Evolutionary conservation across 2,329 filamentous ascomycete genomes (phyloP).

Genomic region (Colletotrichum limetticola): DNA sequence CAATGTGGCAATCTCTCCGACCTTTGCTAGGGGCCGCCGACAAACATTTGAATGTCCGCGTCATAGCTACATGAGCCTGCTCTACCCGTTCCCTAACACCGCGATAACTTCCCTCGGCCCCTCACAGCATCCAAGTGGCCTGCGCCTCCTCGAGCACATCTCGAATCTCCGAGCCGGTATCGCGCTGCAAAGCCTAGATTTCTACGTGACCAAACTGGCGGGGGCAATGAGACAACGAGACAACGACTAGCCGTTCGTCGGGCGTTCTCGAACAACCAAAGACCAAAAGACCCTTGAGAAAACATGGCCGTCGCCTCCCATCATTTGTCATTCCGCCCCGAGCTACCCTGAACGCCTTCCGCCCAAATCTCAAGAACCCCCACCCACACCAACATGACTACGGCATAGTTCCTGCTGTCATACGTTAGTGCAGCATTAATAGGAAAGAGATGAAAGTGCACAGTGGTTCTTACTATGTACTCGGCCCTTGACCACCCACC

Average conservation of each 20-base stretch:
- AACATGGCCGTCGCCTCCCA: not conserved
- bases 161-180: not conserved
- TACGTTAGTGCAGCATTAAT: conserved; percentile 20
- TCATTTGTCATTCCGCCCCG: conserved; percentile 16
- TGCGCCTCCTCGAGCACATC: not conserved
- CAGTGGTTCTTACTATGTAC: conserved; percentile 20
- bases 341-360: not conserved
- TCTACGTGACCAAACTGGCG: not conserved
- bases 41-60: conserved; percentile 17
- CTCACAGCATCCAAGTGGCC: not conserved
- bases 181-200: not conserved
- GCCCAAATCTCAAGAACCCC: not conserved
- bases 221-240: not conserved
- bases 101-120: not conserved
- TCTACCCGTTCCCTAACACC: not conserved
- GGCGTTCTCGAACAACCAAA: not conserved
- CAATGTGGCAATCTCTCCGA: conserved; percentile 6
- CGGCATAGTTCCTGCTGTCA: conserved; percentile 22
- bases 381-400: not conserved
- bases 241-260: not conserved
- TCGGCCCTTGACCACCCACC: conserved; percentile 2
- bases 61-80: conserved; percentile 13
- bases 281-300: not conserved
- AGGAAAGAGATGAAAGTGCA: conserved; percentile 18
- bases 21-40: not conserved